Conservation (phyloP, 495 filamentous ascomycete genomes). For the Lichenothelia convexa region DNA sequence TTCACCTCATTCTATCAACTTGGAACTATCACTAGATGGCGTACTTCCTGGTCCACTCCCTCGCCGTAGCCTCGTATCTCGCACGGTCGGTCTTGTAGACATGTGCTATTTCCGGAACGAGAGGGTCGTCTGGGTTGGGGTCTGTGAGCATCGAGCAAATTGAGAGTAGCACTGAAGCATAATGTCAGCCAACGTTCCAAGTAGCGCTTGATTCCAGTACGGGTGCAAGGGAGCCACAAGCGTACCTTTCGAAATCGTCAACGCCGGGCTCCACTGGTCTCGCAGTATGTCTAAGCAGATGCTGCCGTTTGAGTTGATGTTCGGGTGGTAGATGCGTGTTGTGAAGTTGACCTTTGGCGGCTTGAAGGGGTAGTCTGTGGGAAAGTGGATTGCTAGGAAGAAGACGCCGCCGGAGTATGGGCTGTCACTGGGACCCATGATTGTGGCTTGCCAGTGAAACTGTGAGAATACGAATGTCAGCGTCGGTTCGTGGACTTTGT, state of each 20-base stretch:
- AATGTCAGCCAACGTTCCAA: constrained; percentile 1
- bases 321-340: constrained; percentile 97
- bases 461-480: constrained; percentile 20
- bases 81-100: constrained; percentile 98
- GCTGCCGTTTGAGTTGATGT: constrained; percentile 99
- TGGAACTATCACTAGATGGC: constrained; percentile 78
- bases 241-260: constrained; percentile 96
- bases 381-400: constrained; percentile 96
- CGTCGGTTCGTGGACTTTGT: background rate
- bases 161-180: constrained; percentile 62
- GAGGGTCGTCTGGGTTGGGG: constrained; percentile 95
- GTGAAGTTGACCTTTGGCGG: constrained; percentile 99
- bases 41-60: constrained; percentile 98
- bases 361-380: constrained; percentile 99
- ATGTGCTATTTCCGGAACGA: constrained; percentile 96
- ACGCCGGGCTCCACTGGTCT: constrained; percentile 96
- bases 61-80: constrained; percentile 86
- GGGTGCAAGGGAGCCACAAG: background rate
- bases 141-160: constrained; percentile 99
- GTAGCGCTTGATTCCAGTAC: background rate
- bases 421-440: constrained; percentile 95
- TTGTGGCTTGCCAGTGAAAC: constrained; percentile 99
- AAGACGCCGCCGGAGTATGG: constrained; percentile 96
- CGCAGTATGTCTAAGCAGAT: constrained; percentile 96
- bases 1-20: no score